Evolutionary conservation across 2,329 filamentous ascomycete species (phyloP), one percentile per base, ranked within the genome.

Genomic region (Hymenoscyphus fructigenus): DNA sequence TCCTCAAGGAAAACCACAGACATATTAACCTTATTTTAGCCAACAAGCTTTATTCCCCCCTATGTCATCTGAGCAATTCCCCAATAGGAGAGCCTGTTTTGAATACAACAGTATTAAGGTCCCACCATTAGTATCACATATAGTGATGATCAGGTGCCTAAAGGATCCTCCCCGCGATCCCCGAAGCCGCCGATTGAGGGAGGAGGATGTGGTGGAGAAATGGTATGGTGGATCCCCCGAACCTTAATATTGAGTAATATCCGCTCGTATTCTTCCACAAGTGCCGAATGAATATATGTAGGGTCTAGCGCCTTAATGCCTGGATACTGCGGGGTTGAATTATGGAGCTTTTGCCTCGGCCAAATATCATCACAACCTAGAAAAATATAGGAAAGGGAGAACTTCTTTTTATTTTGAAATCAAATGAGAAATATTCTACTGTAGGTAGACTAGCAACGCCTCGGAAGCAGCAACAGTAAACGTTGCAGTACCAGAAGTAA

Each of bases 401-500:
- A 15, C 14, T 17, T 9, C 4, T 17, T 47, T 47, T 47, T n/a
- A 47, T 47, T 47, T 20, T 23, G 17, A 10, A 53, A 12, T 14
- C n/a, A 53, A 53, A 26, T 23, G 23, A 26, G 12, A 10, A 23
- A 23, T 6, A 1, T 5, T 4, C 17, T 26, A 66, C 61, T 68
- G 64, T 12, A 84, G 66, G 71, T 83, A 81, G 28, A 84, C 76
- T 58, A 84, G 64, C 63, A 84, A 70, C 5, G 81, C 82, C 70
- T 85, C 82, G 6, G 79, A 79, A 5, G 81, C 82, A 23, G 72
- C 73, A 26, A 84, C 63, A 0, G 73, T 75, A 61, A 82, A 79
- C 0, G 76, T 80, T 1, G 75, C 79, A 53, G 75, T 70, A 0
- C 79, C 79, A n/a, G 20, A 14, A 15, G 67, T 72, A 5, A 80